Percentiles rank a stretch among this genome's conserved stretches.
Conservation (phyloP, 495 filamentous ascomycete species). For the Cladorrhinum samala region DNA sequence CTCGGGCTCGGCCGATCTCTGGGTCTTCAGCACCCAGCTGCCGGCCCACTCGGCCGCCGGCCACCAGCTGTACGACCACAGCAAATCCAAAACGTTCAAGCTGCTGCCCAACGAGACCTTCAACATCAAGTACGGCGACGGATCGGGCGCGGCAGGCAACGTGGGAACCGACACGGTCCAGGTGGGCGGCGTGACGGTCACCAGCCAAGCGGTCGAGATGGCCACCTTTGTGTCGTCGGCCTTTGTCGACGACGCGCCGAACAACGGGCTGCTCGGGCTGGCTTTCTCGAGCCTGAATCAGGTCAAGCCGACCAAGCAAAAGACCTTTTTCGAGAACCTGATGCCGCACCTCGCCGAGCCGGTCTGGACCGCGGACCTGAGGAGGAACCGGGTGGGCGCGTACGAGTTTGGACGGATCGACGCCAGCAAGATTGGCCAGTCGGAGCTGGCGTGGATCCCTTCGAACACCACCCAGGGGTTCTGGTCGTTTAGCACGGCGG, state of each 20-base stretch:
- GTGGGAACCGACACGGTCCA: constrained; percentile 69
- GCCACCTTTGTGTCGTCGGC: constrained; percentile 56
- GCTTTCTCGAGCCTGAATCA: constrained; percentile 72
- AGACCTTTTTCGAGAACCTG: constrained; percentile 80
- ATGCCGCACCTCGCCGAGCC: constrained; percentile 56
- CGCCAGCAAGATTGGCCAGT: constrained; percentile 54
- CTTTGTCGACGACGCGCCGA: constrained; percentile 55
- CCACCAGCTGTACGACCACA: constrained; percentile 59
- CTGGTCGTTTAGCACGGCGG: constrained; percentile 64
- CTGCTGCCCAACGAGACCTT: constrained; percentile 44
- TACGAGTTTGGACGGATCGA: constrained; percentile 79
- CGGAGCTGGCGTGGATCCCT: constrained; percentile 52
- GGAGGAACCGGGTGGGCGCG: constrained; percentile 52
- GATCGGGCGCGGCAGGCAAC: constrained; percentile 55
- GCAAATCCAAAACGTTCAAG: constrained; percentile 49
- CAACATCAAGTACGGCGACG: constrained; percentile 70
- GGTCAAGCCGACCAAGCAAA: constrained; percentile 57
- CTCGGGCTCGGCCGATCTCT: constrained; percentile 77
- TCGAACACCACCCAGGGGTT: constrained; percentile 61
- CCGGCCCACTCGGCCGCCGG: constrained; percentile 34
- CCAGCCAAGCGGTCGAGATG: constrained; percentile 63
- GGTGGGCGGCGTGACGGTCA: constrained; percentile 65
- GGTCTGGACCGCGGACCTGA: constrained; percentile 67
- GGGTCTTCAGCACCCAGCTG: constrained; percentile 70
- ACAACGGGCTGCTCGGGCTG: constrained; percentile 72